Conservation (phyloP, 345 rosid genomes). For the Camelina laxa region DNA sequence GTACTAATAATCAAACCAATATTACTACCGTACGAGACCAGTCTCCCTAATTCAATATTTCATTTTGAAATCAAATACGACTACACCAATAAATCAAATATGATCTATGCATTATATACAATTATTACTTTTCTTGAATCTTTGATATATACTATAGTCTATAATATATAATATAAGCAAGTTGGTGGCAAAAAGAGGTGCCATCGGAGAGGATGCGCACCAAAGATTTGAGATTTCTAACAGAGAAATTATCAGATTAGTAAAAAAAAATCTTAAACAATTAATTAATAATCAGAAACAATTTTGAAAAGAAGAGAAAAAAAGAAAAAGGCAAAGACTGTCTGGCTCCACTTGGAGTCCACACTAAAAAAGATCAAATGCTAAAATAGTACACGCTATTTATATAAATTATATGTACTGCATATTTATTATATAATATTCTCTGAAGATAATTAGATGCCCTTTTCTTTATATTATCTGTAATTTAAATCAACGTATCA, state of each 20-base stretch:
- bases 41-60: neutral
- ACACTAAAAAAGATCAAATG: slow-evolving; percentile 32
- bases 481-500: slow-evolving; percentile 30
- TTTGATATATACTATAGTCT: neutral
- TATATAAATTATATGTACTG: neutral
- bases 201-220: slow-evolving; percentile 44
- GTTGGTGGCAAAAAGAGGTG: slow-evolving; percentile 34
- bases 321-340: slow-evolving; percentile 38
- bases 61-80: neutral
- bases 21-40: neutral
- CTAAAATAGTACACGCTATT: slow-evolving; percentile 20
- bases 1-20: neutral
- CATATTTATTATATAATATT: slow-evolving; percentile 13
- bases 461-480: slow-evolving; percentile 41
- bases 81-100: neutral
- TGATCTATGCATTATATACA: neutral
- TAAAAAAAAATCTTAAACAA: neutral
- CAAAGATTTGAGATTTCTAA: slow-evolving; percentile 24
- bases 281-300: neutral
- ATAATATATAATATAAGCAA: slow-evolving; percentile 29
- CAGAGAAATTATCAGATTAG: slow-evolving; percentile 15
- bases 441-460: slow-evolving; percentile 36
- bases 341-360: slow-evolving; percentile 43
- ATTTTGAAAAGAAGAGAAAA: slow-evolving; percentile 21
- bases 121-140: neutral